Evolutionary conservation across 345 rosid species (phyloP).

Genomic region (Bruguiera sexangula): DNA sequence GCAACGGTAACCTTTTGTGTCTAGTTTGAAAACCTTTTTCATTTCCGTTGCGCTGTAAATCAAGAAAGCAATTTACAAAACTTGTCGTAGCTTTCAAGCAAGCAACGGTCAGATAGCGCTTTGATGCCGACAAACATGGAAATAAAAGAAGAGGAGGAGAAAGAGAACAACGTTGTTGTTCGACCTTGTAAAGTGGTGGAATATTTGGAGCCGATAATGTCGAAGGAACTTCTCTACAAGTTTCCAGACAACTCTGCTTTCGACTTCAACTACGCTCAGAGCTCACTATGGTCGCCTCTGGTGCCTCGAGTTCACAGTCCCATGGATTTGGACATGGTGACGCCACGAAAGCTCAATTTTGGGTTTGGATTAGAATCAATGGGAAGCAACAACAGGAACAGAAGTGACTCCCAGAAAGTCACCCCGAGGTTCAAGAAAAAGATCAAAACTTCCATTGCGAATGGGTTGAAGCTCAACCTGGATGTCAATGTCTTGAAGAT

Average conservation of each 20-base stretch:
- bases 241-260: constrained; percentile 76
- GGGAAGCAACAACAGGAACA: constrained; percentile 7
- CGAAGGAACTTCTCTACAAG: constrained; percentile 67
- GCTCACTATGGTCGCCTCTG: constrained; percentile 93
- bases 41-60: not conserved
- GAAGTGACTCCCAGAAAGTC: constrained; percentile 15
- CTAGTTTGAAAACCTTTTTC: not conserved
- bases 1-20: constrained; percentile 14
- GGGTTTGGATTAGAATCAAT: constrained; percentile 29
- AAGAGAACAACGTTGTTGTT: constrained; percentile 35
- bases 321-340: constrained; percentile 33
- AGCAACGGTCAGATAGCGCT: constrained; percentile 13
- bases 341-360: constrained; percentile 33
- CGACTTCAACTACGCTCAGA: constrained; percentile 71
- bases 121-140: not conserved
- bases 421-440: constrained; percentile 22
- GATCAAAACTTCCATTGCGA: not conserved
- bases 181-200: constrained; percentile 58
- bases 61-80: not conserved
- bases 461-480: constrained; percentile 12
- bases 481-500: constrained; percentile 18
- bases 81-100: not conserved
- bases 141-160: constrained; percentile 26
- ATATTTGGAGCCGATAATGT: constrained; percentile 69
- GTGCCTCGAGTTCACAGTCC: constrained; percentile 53